Evolutionary conservation across 371 early-diverging fungal species (phyloP), one percentile per base, ranked within the genome.

Genomic region (Zopfochytrium polystomum): DNA sequence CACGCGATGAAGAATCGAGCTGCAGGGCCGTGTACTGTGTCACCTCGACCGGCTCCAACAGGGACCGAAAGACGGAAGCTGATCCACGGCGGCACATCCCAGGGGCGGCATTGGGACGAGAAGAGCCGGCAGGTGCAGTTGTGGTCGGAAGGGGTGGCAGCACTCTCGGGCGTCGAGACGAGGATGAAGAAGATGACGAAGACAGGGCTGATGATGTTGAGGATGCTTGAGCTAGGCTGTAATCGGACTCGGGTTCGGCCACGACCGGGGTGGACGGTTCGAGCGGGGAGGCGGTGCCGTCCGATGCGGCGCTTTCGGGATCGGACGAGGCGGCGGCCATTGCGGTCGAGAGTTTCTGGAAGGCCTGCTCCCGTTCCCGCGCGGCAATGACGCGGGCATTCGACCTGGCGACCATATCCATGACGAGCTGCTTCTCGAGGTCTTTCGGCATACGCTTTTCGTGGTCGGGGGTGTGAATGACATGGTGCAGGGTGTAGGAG

Each of bases 401-500:
- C 47, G 68, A 67, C 30, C 44, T 43, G 15, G n/a, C 63, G 13
- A 79, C 63, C 13, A 79, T 52, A 4, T 74, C 74, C 56, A 59
- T 33, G n/a, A 76, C 79, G 20, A 79, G 63, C 25, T 31, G 54
- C n/a, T 38, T 30, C 54, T 79, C 79, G 15, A 66, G 45, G 13
- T 70, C 65, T 18, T 15, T 32, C 2, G 66, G 63, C 45, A 75
- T 67, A 26, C 48, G 48, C 52, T 60, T 55, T 13, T 58, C 65
- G 9, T 65, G 34, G 13, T n/a, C 29, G 15, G 63, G 58, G 13
- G 63, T 66, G 25, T 73, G 72, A 15, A 66, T 26, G 20, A 75
- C 64, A 34, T 65, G 64, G 38, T 69, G 61, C 3, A 68, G 53
- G 15, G 26, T 45, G 51, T 54, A 70, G 20, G 63, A 29, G 27